Evolutionary conservation across 1,284 basidiomycete genomes (phyloP).

Genomic region (Agroathelia rolfsii): DNA sequence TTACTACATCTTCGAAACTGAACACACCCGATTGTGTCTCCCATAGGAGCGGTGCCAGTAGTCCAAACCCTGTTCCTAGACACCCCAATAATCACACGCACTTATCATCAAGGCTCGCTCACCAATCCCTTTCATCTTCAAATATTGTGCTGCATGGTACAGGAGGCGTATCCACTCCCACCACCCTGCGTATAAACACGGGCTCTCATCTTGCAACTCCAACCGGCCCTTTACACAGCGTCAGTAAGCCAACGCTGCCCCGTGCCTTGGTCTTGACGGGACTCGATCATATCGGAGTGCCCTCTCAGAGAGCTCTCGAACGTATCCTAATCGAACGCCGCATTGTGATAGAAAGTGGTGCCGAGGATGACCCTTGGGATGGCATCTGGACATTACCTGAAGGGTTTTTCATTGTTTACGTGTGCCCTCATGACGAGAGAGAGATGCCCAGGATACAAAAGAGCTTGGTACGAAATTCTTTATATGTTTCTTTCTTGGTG

Average conservation of each 20-base stretch:
- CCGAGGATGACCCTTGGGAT: conserved; percentile 26
- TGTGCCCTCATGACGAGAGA: conserved; percentile 50
- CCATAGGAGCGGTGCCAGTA: not conserved
- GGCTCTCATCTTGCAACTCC: conserved; percentile 5
- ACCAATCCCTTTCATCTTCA: too few species aligned
- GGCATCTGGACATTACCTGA: conserved; percentile 52
- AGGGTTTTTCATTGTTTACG: conserved; percentile 62
- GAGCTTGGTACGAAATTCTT: conserved; percentile 38
- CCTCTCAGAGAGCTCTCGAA: conserved; percentile 51
- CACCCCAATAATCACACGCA: too few species aligned
- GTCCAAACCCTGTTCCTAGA: not conserved
- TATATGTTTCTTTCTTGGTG: conserved; percentile 3
- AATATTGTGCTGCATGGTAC: too few species aligned
- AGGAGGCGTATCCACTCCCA: too few species aligned
- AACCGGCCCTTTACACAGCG: conserved; percentile 6
- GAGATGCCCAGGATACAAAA: conserved; percentile 58
- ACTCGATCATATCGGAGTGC: conserved; percentile 46
- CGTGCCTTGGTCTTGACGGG: conserved; percentile 60
- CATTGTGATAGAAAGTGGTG: conserved; percentile 35
- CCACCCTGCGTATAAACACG: conserved; percentile 3
- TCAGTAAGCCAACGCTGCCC: conserved; percentile 30
- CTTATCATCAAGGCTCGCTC: too few species aligned
- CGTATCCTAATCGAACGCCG: conserved; percentile 41
- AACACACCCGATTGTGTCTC: conserved; percentile 1
- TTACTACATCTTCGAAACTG: not conserved